Evolutionary conservation across 1,284 basidiomycete species (phyloP), one percentile per base, ranked within the genome.

Genomic region (Prillingera fragicola): DNA sequence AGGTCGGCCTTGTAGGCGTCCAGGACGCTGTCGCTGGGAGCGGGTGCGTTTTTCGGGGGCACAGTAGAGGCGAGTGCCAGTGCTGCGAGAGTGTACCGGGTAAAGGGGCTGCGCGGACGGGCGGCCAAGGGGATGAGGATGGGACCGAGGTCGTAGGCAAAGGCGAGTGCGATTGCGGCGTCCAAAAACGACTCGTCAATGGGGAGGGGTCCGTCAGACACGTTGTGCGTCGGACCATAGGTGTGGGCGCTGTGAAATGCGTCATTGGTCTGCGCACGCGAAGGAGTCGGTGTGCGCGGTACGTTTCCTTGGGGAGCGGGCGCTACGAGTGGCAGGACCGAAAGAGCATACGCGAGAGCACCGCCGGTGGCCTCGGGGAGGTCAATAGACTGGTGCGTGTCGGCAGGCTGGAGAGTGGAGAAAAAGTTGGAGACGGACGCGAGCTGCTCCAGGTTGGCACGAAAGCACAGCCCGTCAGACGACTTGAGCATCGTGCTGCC

Each of bases 91-190:
- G 35, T 37, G 35, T 37, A 37, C 23, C 24, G 24, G 9, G 24
- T n/a, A 25, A 37, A 37, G 24, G 35, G 35, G 35, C 26, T 36
- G n/a, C 23, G 34, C 23, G 24, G 23, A 15, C 34, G 34, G 23
- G 34, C 34, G 8, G 34, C 34, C 23, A 36, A 12, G 6, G 34
- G 34, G 13, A 17, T 25, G 8, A 36, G 34, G 10, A 37, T 25
- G 10, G 17, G 35, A 5, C 35, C 35, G 8, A 37, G 35, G 24
- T 26, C 35, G 35, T 37, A 37, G 6, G 35, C n/a, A 25, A 23
- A 37, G 3, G 35, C 35, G 19, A 24, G 24, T 9, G 25, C 35
- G 24, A 37, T 25, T 23, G 27, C 35, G 17, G 25, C 35, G 24
- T 37, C 35, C 10, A 37, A 26, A 25, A 37, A 37, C 24, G 25